Conservation (phyloP, 306 rosid genomes). For the Fragaria nilgerrensis region DNA sequence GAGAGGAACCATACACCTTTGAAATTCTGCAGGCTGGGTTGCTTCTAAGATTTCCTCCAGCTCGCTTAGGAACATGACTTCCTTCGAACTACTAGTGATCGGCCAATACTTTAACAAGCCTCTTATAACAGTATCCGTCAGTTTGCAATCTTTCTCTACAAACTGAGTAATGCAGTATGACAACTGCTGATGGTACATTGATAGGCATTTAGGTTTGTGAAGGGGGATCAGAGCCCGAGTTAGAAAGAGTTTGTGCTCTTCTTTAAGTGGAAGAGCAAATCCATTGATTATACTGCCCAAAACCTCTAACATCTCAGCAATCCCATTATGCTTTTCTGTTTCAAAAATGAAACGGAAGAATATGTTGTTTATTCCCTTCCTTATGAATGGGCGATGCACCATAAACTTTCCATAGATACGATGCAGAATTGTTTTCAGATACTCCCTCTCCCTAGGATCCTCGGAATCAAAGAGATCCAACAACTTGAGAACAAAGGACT, state of each 20-base stretch:
- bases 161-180: slow-evolving; percentile 60
- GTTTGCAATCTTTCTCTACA: slow-evolving; percentile 60
- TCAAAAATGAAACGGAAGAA: slow-evolving; percentile 56
- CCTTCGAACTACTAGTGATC: slow-evolving; percentile 62
- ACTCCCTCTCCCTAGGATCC: slow-evolving; percentile 66
- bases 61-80: slow-evolving; percentile 60
- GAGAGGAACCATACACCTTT: slow-evolving; percentile 58
- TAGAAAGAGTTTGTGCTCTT: slow-evolving; percentile 64
- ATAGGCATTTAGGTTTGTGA: slow-evolving; percentile 63
- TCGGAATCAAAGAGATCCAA: slow-evolving; percentile 66
- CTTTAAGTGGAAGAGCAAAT: slow-evolving; percentile 60
- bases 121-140: slow-evolving; percentile 51
- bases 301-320: slow-evolving; percentile 67
- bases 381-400: slow-evolving; percentile 67
- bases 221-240: slow-evolving; percentile 63
- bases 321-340: slow-evolving; percentile 61
- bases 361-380: slow-evolving; percentile 62
- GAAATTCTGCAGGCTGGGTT: slow-evolving; percentile 58
- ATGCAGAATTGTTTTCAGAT: slow-evolving; percentile 60
- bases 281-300: slow-evolving; percentile 68
- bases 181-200: slow-evolving; percentile 66
- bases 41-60: slow-evolving; percentile 63
- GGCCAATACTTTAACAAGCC: slow-evolving; percentile 65
- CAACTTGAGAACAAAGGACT: slow-evolving; percentile 64
- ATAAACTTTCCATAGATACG: slow-evolving; percentile 58